phyloP scores from a whole-genome alignment of 2,329 filamentous ascomycete species.

The Epichloe glyceriae region DNA sequence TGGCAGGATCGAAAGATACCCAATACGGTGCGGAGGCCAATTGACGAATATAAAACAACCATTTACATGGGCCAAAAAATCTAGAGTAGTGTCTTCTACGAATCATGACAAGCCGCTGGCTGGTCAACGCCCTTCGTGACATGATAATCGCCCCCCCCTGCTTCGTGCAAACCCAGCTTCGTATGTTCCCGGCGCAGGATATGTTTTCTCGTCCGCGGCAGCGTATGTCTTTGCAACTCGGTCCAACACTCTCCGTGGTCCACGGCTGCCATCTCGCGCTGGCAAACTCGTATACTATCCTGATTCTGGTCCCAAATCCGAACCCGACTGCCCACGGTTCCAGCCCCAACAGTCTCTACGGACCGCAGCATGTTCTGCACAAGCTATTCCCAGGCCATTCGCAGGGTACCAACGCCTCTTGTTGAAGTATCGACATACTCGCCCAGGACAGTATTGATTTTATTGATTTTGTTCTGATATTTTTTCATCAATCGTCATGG shows the following conservation, averaged over 20 bases:
- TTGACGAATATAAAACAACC: neutral
- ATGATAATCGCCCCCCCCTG: neutral
- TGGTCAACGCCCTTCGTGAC: neutral
- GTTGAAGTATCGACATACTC: no score
- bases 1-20: neutral
- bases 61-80: neutral
- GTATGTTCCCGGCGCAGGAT: constrained; percentile 14
- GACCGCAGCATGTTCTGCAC: constrained; percentile 10
- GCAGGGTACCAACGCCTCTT: no score
- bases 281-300: constrained; percentile 27
- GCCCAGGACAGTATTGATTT: no score
- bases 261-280: constrained; percentile 21
- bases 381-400: no score
- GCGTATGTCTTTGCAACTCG: constrained; percentile 21
- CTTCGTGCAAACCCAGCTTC: constrained; percentile 1
- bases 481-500: no score
- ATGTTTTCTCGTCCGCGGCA: constrained; percentile 17
- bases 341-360: constrained; percentile 16
- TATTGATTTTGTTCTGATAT: no score
- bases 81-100: neutral
- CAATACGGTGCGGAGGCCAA: neutral
- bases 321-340: constrained; percentile 13
- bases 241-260: constrained; percentile 18
- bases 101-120: neutral
- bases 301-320: constrained; percentile 20